Evolutionary conservation across 176 grass and related monocot species (phyloP), one percentile per base, ranked within the genome.

Genomic region (Lolium perenne): DNA sequence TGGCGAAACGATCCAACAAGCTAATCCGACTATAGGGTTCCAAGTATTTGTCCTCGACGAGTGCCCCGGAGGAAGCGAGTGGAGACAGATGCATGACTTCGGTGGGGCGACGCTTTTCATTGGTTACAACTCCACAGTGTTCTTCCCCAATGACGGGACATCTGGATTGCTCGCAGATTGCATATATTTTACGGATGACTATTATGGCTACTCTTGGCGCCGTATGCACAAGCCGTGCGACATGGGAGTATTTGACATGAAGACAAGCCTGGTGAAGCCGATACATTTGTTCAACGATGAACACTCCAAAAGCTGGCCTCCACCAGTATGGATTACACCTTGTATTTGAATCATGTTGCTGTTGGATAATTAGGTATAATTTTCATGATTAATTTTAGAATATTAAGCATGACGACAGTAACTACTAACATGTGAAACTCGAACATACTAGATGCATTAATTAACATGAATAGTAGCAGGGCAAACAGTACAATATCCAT

Each of bases 261-360:
- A 51, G 45, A 49, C n/a, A 14, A 73, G 13, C 10, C 3, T 23
- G 20, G 20, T 48, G 70, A 73, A 73, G 6, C 43, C 43, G 12
- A 74, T 74, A 23, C n/a, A 47, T 23, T 51, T 15, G n/a, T 0
- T 26, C 13, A 22, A 4, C n/a, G 21, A 23, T 22, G 47, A 74
- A 51, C 58, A 60, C 58, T 60, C n/a, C 58, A 60, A 60, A 60
- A 48, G 10, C 22, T 74, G 71, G 71, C 71, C 71, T 13, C 22
- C 46, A 3, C 71, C 22, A 4, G 26, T 74, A 50, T 74, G 71
- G 71, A 3, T 74, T 22, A 74, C 71, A 8, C 71, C 71, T 74
- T 74, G 0, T 22, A 51, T 74, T 8, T 60, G 58, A 60, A 60
- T 22, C 58, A 22, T 60, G 58, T 10, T 43, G 32, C 32, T 35